phyloP scores from a whole-genome alignment of 805 yeast genomes.

The Starmera pachycereana region DNA sequence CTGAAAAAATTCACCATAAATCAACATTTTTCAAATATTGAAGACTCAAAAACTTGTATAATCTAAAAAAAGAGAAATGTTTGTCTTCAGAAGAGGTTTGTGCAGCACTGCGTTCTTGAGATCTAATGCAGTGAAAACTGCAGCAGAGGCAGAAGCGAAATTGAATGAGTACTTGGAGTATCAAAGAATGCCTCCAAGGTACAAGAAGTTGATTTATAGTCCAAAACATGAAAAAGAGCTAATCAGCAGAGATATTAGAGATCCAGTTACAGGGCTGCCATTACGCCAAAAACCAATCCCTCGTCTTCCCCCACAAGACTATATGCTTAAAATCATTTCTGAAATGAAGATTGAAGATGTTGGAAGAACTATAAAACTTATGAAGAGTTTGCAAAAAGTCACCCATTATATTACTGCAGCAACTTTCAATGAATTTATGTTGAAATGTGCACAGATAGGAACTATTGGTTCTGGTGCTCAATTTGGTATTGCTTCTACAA shows the following conservation, averaged over 20 bases:
- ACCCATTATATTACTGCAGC: background rate
- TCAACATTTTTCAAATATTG: too few species aligned
- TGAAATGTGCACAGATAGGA: background rate
- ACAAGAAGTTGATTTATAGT: background rate
- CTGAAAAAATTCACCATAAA: too few species aligned
- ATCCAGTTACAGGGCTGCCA: background rate
- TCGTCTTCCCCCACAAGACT: background rate
- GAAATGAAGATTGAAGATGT: background rate
- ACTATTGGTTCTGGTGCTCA: background rate
- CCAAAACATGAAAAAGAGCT: background rate
- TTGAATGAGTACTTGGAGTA: background rate
- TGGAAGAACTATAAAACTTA: background rate
- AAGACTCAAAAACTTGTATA: background rate
- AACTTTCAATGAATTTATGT: background rate
- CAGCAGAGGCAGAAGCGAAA: background rate
- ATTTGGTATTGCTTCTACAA: too few species aligned
- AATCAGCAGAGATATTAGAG: background rate
- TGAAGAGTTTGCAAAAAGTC: too few species aligned
- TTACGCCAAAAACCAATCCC: background rate
- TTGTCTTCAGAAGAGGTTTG: background rate
- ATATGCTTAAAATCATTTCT: background rate
- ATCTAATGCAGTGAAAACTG: too few species aligned
- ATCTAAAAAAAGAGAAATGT: background rate
- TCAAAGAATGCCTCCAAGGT: background rate
- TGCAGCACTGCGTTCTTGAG: background rate